Conservation (phyloP, 495 filamentous ascomycete genomes). For the Hyaloscypha hepaticicola region DNA sequence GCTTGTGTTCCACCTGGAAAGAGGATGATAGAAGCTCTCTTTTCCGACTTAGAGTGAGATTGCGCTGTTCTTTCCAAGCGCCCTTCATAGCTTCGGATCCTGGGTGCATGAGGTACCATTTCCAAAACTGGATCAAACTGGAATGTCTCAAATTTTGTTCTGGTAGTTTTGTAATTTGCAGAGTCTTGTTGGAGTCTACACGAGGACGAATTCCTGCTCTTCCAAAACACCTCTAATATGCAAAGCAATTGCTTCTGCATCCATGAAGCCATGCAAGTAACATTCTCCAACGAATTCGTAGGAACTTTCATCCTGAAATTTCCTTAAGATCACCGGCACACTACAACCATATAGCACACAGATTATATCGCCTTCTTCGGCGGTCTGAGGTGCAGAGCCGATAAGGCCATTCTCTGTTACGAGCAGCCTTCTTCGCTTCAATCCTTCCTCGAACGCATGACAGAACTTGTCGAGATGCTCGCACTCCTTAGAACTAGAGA, state of each 20-base stretch:
- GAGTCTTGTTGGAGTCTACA: not conserved
- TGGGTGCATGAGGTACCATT: too few species aligned
- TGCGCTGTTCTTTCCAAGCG: too few species aligned
- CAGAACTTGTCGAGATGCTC: not conserved
- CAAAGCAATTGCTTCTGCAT: conserved; percentile 9
- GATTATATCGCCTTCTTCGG: conserved; percentile 14
- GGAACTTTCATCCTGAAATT: not conserved
- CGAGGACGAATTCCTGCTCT: not conserved
- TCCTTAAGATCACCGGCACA: conserved; percentile 23
- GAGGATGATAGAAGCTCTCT: too few species aligned
- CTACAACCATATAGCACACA: conserved; percentile 19
- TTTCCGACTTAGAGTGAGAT: too few species aligned
- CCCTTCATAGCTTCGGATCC: too few species aligned
- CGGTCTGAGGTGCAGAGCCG: not conserved
- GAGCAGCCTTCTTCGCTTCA: not conserved
- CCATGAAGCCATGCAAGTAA: conserved; percentile 21
- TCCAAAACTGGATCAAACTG: too few species aligned
- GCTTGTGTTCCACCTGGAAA: too few species aligned
- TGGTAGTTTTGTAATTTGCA: too few species aligned
- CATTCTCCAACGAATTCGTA: conserved; percentile 18
- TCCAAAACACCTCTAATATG: conserved; percentile 1
- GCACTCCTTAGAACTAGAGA: not conserved
- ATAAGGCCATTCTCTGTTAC: conserved; percentile 1
- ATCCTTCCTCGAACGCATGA: not conserved
- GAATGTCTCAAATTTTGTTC: too few species aligned